These are phyloP conservation scores for Penicillium atrosanguineum DNA, from an alignment of 495 filamentous ascomycete genomes.

Conservation along the genomic window DNA sequence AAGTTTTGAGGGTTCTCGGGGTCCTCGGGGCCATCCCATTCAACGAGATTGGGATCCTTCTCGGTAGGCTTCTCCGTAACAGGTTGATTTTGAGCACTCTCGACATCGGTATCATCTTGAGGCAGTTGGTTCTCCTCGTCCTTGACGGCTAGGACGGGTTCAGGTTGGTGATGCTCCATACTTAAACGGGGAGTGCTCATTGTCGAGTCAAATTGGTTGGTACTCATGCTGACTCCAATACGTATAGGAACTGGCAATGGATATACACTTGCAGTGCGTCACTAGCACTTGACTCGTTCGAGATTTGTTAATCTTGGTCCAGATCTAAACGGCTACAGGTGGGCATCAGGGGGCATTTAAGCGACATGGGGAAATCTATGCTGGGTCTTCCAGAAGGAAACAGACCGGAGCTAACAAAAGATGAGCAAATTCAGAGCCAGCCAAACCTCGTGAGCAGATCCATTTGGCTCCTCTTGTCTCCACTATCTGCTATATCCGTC, in stretches of 20 bases:
- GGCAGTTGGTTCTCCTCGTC: slow-evolving; percentile 7
- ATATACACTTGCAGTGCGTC: background rate
- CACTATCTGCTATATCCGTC: slow-evolving; percentile 8
- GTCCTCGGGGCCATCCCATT: slow-evolving; percentile 54
- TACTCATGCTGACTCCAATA: slow-evolving; percentile 1
- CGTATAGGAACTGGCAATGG: background rate
- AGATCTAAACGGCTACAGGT: background rate
- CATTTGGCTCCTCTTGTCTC: slow-evolving; percentile 3
- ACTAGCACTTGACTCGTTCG: background rate
- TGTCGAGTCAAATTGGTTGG: slow-evolving; percentile 19
- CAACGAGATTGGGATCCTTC: slow-evolving; percentile 43
- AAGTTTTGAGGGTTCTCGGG: slow-evolving; percentile 74
- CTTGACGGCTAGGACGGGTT: background rate
- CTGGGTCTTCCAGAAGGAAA: slow-evolving; percentile 5
- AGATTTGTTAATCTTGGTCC: background rate
- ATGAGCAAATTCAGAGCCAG: background rate
- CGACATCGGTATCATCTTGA: slow-evolving; percentile 20
- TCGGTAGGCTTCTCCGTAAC: slow-evolving; percentile 12
- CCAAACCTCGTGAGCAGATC: background rate
- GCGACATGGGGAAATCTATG: background rate
- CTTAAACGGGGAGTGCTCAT: slow-evolving; percentile 24
- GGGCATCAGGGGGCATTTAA: slow-evolving; percentile 7
- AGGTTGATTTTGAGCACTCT: slow-evolving; percentile 10
- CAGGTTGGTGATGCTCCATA: slow-evolving; percentile 16
- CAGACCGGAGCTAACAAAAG: slow-evolving; percentile 9